phyloP scores from a whole-genome alignment of 257 asterid genomes.

The Fraxinus excelsior region DNA sequence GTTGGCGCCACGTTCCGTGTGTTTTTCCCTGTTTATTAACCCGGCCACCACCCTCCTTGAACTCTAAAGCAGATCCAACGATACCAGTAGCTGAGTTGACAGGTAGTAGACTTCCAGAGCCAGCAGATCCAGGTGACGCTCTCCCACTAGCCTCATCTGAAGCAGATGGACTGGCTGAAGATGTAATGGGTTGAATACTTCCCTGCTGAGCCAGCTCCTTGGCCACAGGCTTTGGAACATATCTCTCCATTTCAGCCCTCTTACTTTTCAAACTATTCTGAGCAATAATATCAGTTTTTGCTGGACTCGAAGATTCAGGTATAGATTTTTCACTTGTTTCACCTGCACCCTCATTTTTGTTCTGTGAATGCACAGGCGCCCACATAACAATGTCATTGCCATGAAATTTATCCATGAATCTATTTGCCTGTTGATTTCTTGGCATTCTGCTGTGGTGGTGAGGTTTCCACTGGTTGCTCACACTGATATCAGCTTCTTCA shows the following conservation, averaged over 20 bases:
- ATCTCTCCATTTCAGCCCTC: constrained; percentile 98
- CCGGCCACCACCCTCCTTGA: constrained; percentile 44
- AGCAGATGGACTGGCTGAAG: constrained; percentile 37
- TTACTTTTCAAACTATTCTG: constrained; percentile 69
- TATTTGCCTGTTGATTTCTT: constrained; percentile 63
- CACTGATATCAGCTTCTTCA: constrained; percentile 59
- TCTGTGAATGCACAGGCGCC: constrained; percentile 84
- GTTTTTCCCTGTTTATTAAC: constrained; percentile 58
- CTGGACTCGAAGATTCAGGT: constrained; percentile 37
- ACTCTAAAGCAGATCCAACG: constrained; percentile 36
- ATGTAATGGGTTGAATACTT: constrained; percentile 36
- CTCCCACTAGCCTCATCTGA: constrained; percentile 41
- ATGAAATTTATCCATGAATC: constrained; percentile 59
- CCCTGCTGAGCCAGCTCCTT: constrained; percentile 88
- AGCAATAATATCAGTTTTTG: constrained; percentile 43
- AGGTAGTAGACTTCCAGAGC: constrained; percentile 33
- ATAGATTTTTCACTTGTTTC: constrained; percentile 46
- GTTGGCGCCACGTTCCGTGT: constrained; percentile 64
- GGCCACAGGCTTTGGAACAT: constrained; percentile 90
- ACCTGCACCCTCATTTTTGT: constrained; percentile 56
- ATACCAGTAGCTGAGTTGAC: constrained; percentile 33
- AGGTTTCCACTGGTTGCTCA: constrained; percentile 55
- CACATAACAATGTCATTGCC: constrained; percentile 70
- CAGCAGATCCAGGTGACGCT: constrained; percentile 37
- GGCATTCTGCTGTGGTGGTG: constrained; percentile 60